phyloP scores from a whole-genome alignment of 306 rosid genomes.

The Cucumis sativus region Cucumber_9930_V3 NC_026657.2:11938001-11938500 shows the following conservation, averaged over 20 bases:
- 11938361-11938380: not conserved
- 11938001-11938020: not conserved
- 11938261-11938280: not conserved
- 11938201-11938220: not conserved
- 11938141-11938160: not conserved
- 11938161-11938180: not conserved
- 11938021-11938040: no score
- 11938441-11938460: not conserved
- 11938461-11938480: not conserved
- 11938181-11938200: not conserved
- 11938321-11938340: not conserved
- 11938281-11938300: not conserved
- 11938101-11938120: not conserved
- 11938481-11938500: not conserved
- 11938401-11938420: not conserved
- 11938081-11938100: not conserved
- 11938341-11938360: not conserved
- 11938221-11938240: not conserved
- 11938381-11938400: not conserved
- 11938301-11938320: not conserved
- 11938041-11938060: no score
- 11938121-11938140: not conserved
- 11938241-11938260: not conserved
- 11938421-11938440: not conserved
- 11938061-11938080: not conserved